These are phyloP conservation scores for Daldinia grandis DNA, from an alignment of 495 filamentous ascomycete species.

Conservation along the genomic window DNA sequence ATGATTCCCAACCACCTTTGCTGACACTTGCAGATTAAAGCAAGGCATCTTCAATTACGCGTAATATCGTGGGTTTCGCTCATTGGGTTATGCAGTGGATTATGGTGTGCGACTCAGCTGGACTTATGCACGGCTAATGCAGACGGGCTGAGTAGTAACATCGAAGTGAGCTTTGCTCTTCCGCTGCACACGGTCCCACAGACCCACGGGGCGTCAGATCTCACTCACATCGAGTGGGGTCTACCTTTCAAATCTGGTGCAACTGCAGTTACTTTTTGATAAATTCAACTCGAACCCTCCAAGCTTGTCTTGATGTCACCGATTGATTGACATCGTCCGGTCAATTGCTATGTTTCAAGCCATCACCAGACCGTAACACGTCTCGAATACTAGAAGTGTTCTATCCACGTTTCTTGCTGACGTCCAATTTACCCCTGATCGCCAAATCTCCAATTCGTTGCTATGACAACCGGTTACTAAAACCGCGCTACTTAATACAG, in stretches of 20 bases:
- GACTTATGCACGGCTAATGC: constrained; percentile 43
- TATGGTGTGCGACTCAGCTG: constrained; percentile 28
- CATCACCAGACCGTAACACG: constrained; percentile 14
- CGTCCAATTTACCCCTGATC: constrained; percentile 43
- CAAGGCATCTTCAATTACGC: constrained; percentile 43
- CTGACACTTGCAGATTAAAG: constrained; percentile 38
- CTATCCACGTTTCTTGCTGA: constrained; percentile 18
- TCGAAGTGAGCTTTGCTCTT: constrained; percentile 33
- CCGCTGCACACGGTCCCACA: not conserved
- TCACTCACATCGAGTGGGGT: constrained; percentile 7
- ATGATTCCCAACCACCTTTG: constrained; percentile 29
- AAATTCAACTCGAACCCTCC: constrained; percentile 29
- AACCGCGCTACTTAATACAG: constrained; percentile 21
- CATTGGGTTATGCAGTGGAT: constrained; percentile 40
- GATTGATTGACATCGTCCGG: constrained; percentile 25
- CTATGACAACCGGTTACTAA: constrained; percentile 43
- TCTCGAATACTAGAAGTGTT: constrained; percentile 11
- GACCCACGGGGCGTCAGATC: constrained; percentile 22
- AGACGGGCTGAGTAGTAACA: constrained; percentile 36
- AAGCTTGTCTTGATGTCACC: constrained; percentile 12
- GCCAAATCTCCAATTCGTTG: constrained; percentile 36
- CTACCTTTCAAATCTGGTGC: constrained; percentile 12
- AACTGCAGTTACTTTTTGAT: constrained; percentile 14
- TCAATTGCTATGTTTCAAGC: constrained; percentile 7
- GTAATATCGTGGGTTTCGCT: constrained; percentile 42